phyloP scores from a whole-genome alignment of 2,329 filamentous ascomycete genomes.

The Ophiosphaerella korrae region DNA sequence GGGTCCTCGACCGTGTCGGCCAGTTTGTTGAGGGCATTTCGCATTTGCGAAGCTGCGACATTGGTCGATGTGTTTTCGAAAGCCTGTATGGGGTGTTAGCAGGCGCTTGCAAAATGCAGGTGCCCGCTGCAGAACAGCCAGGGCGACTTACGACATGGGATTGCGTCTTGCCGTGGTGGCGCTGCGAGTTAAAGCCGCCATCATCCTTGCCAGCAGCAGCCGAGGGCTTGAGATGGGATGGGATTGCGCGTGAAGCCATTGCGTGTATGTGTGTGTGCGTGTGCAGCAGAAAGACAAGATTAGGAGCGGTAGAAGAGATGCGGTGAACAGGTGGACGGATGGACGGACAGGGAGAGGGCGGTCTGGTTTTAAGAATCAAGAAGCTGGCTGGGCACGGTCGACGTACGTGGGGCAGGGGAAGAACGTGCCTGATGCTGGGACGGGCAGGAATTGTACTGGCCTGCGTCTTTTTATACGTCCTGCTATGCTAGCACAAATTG shows the following conservation, averaged over 20 bases:
- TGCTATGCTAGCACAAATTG: not conserved
- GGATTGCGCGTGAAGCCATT: constrained; percentile 77
- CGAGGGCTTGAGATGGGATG: constrained; percentile 78
- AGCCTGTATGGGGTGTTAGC: constrained; percentile 63
- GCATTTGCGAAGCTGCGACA: constrained; percentile 98
- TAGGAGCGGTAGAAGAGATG: not conserved
- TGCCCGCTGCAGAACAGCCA: not conserved
- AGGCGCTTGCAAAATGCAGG: not conserved
- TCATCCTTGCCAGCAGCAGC: constrained; percentile 47
- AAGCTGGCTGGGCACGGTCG: constrained; percentile 13
- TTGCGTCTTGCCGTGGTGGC: constrained; percentile 83
- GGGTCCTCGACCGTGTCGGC: constrained; percentile 87
- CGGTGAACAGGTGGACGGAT: constrained; percentile 8
- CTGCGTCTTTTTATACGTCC: constrained; percentile 5
- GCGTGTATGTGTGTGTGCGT: constrained; percentile 30
- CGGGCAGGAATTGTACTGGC: no score
- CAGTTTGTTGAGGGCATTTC: constrained; percentile 92
- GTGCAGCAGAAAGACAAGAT: not conserved
- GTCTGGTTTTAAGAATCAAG: constrained; percentile 27
- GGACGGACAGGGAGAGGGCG: constrained; percentile 22
- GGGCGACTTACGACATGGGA: constrained; percentile 76
- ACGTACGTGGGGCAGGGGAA: constrained; percentile 36
- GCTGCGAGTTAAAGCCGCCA: constrained; percentile 58
- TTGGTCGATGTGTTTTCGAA: constrained; percentile 99
- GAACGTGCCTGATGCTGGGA: constrained; percentile 17